Evolutionary conservation across 2,329 filamentous ascomycete genomes (phyloP), one percentile per base, ranked within the genome.

Genomic region (Fusarium ramigenum): DNA sequence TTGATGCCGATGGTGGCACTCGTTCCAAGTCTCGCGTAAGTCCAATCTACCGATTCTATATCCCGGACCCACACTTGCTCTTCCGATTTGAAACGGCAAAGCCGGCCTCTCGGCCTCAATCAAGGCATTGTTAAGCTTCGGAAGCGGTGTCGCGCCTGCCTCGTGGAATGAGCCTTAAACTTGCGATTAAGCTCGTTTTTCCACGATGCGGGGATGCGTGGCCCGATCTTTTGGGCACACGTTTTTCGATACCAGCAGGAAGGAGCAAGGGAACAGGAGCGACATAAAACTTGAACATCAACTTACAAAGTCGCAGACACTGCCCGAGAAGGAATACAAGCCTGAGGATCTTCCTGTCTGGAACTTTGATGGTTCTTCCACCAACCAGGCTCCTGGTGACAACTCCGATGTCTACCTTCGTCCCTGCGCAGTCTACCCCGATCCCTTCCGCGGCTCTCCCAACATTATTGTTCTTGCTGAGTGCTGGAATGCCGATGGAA

Each of bases 331-430:
- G 79, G 82, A 83, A 6, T 87, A 87, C 83, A 84, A 82, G 70
- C 83, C 86, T 32, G 83, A 86, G 60, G 85, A 88, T 59, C 86
- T 89, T 56, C 86, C 87, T 61, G 84, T 85, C 73, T 88, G 86
- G 86, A 88, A 87, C 83, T 88, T 88, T 62, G 86, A 88, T 63
- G 96, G 96, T 80, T 97, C 94, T 65, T 97, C 95, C 19, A 98
- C 95, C 77, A 92, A 89, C 77, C 96, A 98, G 85, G 96, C 96
- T 54, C 94, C 94, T 44, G 95, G 95, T 79, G 93, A 97, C 84
- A 96, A 98, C 91, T 97, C 94, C 53, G 96, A 98, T 85, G 93
- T 98, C 87, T 98, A 97, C 90, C 93, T 98, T 78, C 93, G 94
- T 82, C 95, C 95, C 67, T 90, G 93, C 73, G 94, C 95, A 78